phyloP scores from a whole-genome alignment of 352 stramenopile species.

The Sclerospora graminicola region DNA sequence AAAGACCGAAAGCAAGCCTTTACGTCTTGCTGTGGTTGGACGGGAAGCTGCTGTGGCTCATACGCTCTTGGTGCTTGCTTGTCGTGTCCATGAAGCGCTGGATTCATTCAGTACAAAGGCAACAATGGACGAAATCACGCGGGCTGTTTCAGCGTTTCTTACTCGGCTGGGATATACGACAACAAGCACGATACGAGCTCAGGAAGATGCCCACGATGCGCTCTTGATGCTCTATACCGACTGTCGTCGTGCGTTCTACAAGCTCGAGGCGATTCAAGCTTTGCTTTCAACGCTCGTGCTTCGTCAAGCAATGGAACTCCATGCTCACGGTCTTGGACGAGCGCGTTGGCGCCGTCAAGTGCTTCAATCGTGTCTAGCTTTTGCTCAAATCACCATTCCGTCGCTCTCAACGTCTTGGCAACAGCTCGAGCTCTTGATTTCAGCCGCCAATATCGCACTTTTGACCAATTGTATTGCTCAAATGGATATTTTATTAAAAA shows the following conservation, averaged over 20 bases:
- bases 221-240: constrained; percentile 84
- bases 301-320: constrained; percentile 47
- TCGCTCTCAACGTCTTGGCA: constrained; percentile 40
- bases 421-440: constrained; percentile 55
- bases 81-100: constrained; percentile 73
- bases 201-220: constrained; percentile 68
- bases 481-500: constrained; percentile 80
- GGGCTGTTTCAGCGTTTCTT: constrained; percentile 80
- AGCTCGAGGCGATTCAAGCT: constrained; percentile 67
- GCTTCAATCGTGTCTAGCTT: constrained; percentile 85
- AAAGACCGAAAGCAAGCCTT: constrained; percentile 16
- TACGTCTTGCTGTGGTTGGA: constrained; percentile 57
- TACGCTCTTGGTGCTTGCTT: constrained; percentile 79
- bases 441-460: constrained; percentile 59
- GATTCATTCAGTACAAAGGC: constrained; percentile 61
- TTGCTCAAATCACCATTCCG: constrained; percentile 85
- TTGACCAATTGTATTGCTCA: constrained; percentile 71
- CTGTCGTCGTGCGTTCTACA: constrained; percentile 80
- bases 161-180: constrained; percentile 37
- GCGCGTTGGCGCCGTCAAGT: constrained; percentile 46
- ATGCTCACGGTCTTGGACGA: constrained; percentile 19
- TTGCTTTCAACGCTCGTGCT: constrained; percentile 48
- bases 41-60: constrained; percentile 73
- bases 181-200: constrained; percentile 9
- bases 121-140: constrained; percentile 43